Conservation (phyloP, 1,284 basidiomycete genomes). For the Phellinidium pouzarii region DNA sequence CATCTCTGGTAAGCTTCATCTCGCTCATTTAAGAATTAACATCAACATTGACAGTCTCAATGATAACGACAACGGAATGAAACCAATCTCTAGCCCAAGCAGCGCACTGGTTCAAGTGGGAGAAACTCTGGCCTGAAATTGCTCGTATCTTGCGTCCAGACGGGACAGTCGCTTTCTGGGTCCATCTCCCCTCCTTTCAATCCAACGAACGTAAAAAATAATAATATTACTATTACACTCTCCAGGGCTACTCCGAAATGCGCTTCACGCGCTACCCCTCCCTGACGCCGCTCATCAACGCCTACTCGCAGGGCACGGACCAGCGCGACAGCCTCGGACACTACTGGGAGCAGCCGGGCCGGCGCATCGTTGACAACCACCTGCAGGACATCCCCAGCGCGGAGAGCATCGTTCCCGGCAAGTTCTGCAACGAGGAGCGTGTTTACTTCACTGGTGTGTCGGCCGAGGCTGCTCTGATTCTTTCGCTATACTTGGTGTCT, state of each 20-base stretch:
- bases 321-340: conserved; percentile 53
- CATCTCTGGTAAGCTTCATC: conserved; percentile 48
- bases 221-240: background rate
- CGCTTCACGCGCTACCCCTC: conserved; percentile 55
- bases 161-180: conserved; percentile 76
- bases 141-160: conserved; percentile 55
- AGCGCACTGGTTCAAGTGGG: conserved; percentile 84
- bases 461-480: background rate
- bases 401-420: conserved; percentile 28
- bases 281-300: conserved; percentile 52
- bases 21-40: background rate
- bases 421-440: conserved; percentile 38
- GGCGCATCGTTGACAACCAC: conserved; percentile 68
- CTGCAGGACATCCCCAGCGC: conserved; percentile 65
- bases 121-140: conserved; percentile 63
- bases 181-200: conserved; percentile 27
- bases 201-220: background rate
- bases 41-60: background rate
- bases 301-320: conserved; percentile 53
- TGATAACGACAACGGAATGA: too few relatives aligned
- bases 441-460: conserved; percentile 49
- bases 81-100: conserved; percentile 56
- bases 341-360: conserved; percentile 78
- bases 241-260: conserved; percentile 75
- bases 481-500: background rate